Evolutionary conservation across 495 filamentous ascomycete species (phyloP), one percentile per base, ranked within the genome.

Genomic region (Tuber aestivum): DNA sequence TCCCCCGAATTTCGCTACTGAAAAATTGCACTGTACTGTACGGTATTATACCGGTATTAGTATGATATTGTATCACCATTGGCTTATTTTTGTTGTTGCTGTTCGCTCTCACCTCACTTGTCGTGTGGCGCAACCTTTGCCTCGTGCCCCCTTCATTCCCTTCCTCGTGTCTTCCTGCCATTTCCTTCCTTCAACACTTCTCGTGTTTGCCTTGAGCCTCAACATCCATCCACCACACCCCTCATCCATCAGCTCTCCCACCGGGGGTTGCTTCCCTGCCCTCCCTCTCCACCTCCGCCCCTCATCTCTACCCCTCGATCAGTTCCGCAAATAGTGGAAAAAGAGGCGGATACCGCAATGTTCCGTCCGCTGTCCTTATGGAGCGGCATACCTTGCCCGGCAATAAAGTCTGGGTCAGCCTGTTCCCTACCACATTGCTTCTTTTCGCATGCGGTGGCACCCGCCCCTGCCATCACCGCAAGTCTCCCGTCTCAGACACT

Each of bases 391-490:
- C 73, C 77, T 42, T 79, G 78, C 41, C 78, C 78, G 3, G 76
- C 73, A 41, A 73, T 79, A 23, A 73, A 79, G 23, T 70, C 73
- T 65, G 75, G 78, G 68, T 77, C 76, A 72, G 70, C 82, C 70
- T 92, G 90, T 81, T 76, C 81, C 32, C 83, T 91, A 12, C 81
- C 87, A n/a, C 86, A 84, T 72, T 92, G 90, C 84, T 85, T 91
- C 21, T 92, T 91, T 82, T 86, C 84, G 12, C 90, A 92, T 80
- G 81, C 84, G 41, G 42, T 77, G 16, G 27, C 8, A 18, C 20
- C 68, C 65, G 44, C 61, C 70, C 70, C 76, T 70, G 41, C 77
- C 35, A 18, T 8, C 56, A 35, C 7, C 56, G 14, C 56, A 35
- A 35, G 27, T 35, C 56, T 35, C 56, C 27, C 56, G 16, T 65